These are phyloP conservation scores for Saccharomycopsis capsularis DNA, from an alignment of 805 yeast species.

Conservation along the genomic window DNA sequence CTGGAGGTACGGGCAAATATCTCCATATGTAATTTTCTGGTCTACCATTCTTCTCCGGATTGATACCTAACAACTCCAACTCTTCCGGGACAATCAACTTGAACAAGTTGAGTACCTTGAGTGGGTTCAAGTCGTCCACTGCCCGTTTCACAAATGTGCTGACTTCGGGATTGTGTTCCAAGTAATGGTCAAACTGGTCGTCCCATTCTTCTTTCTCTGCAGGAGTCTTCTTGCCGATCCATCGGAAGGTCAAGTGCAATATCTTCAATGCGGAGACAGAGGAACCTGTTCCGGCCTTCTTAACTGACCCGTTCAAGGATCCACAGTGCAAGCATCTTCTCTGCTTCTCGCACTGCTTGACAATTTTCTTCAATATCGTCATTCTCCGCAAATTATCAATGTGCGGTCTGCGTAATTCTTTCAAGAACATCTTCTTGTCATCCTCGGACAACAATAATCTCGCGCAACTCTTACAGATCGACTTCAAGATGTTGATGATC, in stretches of 20 bases:
- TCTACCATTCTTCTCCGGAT: slow-evolving; percentile 79
- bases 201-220: slow-evolving; percentile 86
- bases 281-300: slow-evolving; percentile 87
- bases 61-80: slow-evolving; percentile 88
- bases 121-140: slow-evolving; percentile 89
- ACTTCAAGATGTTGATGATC: slow-evolving; percentile 79
- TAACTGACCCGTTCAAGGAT: slow-evolving; percentile 91
- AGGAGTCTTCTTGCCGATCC: slow-evolving; percentile 85
- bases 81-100: slow-evolving; percentile 80
- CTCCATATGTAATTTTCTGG: slow-evolving; percentile 98
- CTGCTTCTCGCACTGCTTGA: slow-evolving; percentile 93
- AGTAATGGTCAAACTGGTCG: slow-evolving; percentile 71
- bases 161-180: slow-evolving; percentile 73
- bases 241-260: slow-evolving; percentile 91
- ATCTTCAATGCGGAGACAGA: slow-evolving; percentile 92
- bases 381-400: slow-evolving; percentile 87
- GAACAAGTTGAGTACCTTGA: slow-evolving; percentile 80
- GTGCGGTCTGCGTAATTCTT: slow-evolving; percentile 81
- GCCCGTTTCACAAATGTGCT: slow-evolving; percentile 83
- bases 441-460: slow-evolving; percentile 66
- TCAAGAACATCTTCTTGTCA: slow-evolving; percentile 57
- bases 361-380: slow-evolving; percentile 73
- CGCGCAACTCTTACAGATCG: slow-evolving; percentile 87
- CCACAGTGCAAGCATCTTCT: slow-evolving; percentile 85
- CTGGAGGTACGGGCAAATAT: slow-evolving; percentile 97